Evolutionary conservation across 352 stramenopile genomes (phyloP), one percentile per base, ranked within the genome.

Genomic region (Pythium angustatum): DNA sequence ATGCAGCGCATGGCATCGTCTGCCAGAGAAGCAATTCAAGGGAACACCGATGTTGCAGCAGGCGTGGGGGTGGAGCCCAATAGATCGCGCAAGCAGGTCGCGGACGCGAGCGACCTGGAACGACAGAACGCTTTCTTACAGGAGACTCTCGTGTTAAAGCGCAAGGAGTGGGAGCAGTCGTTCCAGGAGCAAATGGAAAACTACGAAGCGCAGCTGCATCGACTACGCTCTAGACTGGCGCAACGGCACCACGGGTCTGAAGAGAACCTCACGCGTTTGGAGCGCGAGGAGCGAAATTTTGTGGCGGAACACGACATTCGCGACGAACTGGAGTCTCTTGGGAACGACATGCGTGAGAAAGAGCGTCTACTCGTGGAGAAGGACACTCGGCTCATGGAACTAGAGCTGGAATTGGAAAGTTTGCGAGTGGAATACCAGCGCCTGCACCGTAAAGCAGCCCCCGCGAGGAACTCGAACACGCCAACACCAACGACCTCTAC

Each of bases 351-450:
- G 19, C 79, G 69, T 8, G 54, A 50, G 15, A 81, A 83, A 52
- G 81, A 91, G 58, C 72, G 87, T 28, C 57, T 76, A 30, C 62
- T 77, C 24, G 60, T 92, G 33, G 57, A 66, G 19, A 85, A 87
- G 62, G 83, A 94, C 62, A 88, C 83, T 0, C 75, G 70, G 11
- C 49, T 91, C 27, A 76, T 92, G 41, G 83, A 88, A 24, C 65
- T 89, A 10, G 78, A 88, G 56, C 75, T 94, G 5, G 79, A 94
- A 58, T 33, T 87, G 12, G 83, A 94, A 64, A 90, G 73, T 52
- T 40, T 88, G n/a, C 73, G 77, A 2, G 64, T 87, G n/a, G 80
- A 93, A 28, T 77, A 79, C 44, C 70, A 77, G 41, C 78, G 81
- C 3, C 68, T 88, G 9, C 79, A 88, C 38, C 80, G 80, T 7